Conservation (phyloP, 805 yeast genomes). For the Vanderwaltozyma polyspora region DNA sequence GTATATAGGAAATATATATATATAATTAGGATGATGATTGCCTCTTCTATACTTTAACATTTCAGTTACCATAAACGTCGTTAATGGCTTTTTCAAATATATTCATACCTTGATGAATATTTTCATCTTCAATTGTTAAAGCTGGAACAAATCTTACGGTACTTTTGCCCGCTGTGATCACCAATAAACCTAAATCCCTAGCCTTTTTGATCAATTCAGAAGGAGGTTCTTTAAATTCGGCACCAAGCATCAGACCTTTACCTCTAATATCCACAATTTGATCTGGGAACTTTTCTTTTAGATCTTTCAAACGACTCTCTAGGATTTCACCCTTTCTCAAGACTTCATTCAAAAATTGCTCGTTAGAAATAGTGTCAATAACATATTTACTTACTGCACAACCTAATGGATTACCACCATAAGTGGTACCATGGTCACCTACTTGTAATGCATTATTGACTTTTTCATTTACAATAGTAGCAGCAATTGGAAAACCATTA, state of each 20-base stretch:
- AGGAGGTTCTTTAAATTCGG: slow-evolving; percentile 64
- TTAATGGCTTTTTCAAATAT: slow-evolving; percentile 45
- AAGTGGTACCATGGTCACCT: slow-evolving; percentile 97
- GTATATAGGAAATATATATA: too few relatives aligned
- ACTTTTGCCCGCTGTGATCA: slow-evolving; percentile 87
- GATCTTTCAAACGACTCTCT: slow-evolving; percentile 35
- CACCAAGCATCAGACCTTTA: slow-evolving; percentile 76
- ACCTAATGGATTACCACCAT: slow-evolving; percentile 94
- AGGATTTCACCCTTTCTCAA: slow-evolving; percentile 48
- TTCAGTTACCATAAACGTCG: not conserved
- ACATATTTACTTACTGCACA: slow-evolving; percentile 73
- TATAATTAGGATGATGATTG: too few relatives aligned
- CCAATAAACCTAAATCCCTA: slow-evolving; percentile 67
- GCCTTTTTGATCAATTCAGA: slow-evolving; percentile 51
- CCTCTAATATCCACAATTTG: slow-evolving; percentile 69
- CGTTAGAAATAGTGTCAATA: slow-evolving; percentile 50
- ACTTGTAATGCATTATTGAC: slow-evolving; percentile 64
- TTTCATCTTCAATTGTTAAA: slow-evolving; percentile 63
- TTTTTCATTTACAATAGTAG: slow-evolving; percentile 73
- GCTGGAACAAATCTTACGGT: slow-evolving; percentile 90
- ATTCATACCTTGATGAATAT: slow-evolving; percentile 57
- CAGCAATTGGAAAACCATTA: slow-evolving; percentile 94
- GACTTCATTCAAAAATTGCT: slow-evolving; percentile 51
- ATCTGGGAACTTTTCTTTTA: slow-evolving; percentile 47
- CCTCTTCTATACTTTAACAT: too few relatives aligned